Conservation (phyloP, 768 basidiomycete genomes). For the Boletus vermiculosoides region DNA sequence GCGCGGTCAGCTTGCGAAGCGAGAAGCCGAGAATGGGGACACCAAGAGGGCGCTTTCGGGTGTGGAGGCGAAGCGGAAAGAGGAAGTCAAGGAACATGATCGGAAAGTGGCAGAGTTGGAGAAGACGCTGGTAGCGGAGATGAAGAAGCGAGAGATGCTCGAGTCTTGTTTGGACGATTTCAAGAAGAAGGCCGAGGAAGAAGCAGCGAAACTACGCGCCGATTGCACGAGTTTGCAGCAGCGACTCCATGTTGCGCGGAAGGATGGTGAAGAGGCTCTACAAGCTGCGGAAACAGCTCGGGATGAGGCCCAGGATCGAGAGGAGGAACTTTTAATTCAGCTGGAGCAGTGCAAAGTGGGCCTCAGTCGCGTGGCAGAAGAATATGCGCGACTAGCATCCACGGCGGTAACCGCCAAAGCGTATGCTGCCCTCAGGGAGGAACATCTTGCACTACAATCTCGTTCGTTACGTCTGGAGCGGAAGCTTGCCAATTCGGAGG, state of each 20-base stretch:
- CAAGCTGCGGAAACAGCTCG: constrained; percentile 33
- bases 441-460: constrained; percentile 39
- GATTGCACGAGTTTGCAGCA: constrained; percentile 36
- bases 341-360: constrained; percentile 50
- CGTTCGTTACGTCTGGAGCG: constrained; percentile 57
- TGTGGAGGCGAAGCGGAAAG: constrained; percentile 49
- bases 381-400: constrained; percentile 52
- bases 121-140: constrained; percentile 49
- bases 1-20: constrained; percentile 46
- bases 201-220: constrained; percentile 36
- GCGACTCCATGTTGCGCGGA: constrained; percentile 37
- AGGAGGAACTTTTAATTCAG: constrained; percentile 47
- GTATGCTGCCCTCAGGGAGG: constrained; percentile 41
- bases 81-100: constrained; percentile 57
- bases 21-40: constrained; percentile 53
- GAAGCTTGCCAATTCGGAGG: constrained; percentile 66
- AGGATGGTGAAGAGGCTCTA: constrained; percentile 37
- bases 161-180: constrained; percentile 47
- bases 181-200: constrained; percentile 41
- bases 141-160: constrained; percentile 45
- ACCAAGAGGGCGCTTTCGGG: constrained; percentile 48
- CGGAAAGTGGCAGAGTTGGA: constrained; percentile 55
- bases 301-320: constrained; percentile 35
- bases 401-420: constrained; percentile 39
- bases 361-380: constrained; percentile 48